Conservation (phyloP, 805 yeast species). For the Myxozyma neglecta region DNA sequence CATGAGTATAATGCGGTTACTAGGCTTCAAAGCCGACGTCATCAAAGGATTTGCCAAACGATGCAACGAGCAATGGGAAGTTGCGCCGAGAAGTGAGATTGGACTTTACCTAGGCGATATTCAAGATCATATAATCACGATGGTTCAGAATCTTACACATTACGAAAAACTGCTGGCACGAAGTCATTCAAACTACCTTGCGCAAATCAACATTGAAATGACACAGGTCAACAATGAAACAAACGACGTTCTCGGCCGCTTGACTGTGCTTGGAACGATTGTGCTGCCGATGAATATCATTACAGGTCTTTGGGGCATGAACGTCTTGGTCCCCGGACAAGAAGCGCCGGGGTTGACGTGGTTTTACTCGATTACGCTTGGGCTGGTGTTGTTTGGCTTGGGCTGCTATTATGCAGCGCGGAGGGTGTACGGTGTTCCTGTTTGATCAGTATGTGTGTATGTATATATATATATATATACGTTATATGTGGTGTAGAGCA, state of each 20-base stretch:
- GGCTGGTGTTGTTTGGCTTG: slow-evolving; percentile 25
- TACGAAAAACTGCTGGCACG: slow-evolving; percentile 91
- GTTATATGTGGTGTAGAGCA: too few species aligned
- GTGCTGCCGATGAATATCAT: slow-evolving; percentile 93
- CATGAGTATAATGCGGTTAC: slow-evolving; percentile 79
- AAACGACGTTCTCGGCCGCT: slow-evolving; percentile 92
- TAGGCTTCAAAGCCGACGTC: slow-evolving; percentile 96
- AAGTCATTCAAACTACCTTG: slow-evolving; percentile 93
- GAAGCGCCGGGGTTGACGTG: slow-evolving; percentile 56
- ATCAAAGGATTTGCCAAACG: slow-evolving; percentile 92
- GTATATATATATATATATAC: neutral
- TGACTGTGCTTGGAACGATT: slow-evolving; percentile 85
- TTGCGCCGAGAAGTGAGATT: slow-evolving; percentile 78
- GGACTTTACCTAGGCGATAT: slow-evolving; percentile 95
- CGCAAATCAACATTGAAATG: slow-evolving; percentile 97
- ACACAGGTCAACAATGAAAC: slow-evolving; percentile 94
- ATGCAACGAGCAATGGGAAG: slow-evolving; percentile 80
- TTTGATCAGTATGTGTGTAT: neutral
- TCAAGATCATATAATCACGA: slow-evolving; percentile 95
- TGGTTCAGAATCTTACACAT: slow-evolving; percentile 93
- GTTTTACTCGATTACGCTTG: slow-evolving; percentile 48
- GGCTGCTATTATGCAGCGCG: slow-evolving; percentile 15
- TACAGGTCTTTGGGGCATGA: slow-evolving; percentile 99
- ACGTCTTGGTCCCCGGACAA: slow-evolving; percentile 95
- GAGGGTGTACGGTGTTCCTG: slow-evolving; percentile 22